Conservation (phyloP, 345 rosid species). For the Anastatica hierochuntica region DNA sequence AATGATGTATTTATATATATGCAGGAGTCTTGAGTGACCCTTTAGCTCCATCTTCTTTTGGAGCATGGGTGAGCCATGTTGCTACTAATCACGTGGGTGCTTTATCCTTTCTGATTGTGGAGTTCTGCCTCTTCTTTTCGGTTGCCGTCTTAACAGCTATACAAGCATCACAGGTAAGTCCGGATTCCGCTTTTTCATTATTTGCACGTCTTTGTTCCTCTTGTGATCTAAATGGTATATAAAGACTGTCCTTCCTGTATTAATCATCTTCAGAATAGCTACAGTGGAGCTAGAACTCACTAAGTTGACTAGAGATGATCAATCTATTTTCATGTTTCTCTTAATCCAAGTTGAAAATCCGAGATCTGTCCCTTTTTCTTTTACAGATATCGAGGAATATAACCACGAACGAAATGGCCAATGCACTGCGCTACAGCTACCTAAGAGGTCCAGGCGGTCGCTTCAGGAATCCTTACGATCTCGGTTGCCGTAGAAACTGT, state of each 20-base stretch:
- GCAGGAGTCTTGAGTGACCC: slow-evolving; percentile 83
- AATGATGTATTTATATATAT: slow-evolving; percentile 12
- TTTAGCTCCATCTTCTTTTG: slow-evolving; percentile 63
- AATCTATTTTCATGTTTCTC: neutral
- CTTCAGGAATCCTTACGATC: slow-evolving; percentile 91
- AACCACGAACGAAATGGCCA: slow-evolving; percentile 97
- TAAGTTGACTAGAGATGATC: neutral
- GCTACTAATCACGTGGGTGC: slow-evolving; percentile 54
- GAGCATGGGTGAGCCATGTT: slow-evolving; percentile 55
- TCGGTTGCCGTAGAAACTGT: slow-evolving; percentile 71
- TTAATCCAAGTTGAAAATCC: neutral
- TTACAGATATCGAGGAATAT: slow-evolving; percentile 79
- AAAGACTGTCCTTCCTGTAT: no score
- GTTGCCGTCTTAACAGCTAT: slow-evolving; percentile 65
- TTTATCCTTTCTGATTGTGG: slow-evolving; percentile 54
- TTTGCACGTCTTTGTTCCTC: slow-evolving; percentile 8
- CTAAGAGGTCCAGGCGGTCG: slow-evolving; percentile 80
- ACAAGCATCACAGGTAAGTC: slow-evolving; percentile 85
- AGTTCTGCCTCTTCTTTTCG: slow-evolving; percentile 71
- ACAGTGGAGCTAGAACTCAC: slow-evolving; percentile 2
- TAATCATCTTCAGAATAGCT: no score
- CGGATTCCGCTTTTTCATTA: neutral
- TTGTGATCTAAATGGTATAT: slow-evolving; percentile 1
- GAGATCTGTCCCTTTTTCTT: neutral
- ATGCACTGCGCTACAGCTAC: slow-evolving; percentile 80